Conservation (phyloP, 306 rosid species). For the Sophora flavescens region DNA sequence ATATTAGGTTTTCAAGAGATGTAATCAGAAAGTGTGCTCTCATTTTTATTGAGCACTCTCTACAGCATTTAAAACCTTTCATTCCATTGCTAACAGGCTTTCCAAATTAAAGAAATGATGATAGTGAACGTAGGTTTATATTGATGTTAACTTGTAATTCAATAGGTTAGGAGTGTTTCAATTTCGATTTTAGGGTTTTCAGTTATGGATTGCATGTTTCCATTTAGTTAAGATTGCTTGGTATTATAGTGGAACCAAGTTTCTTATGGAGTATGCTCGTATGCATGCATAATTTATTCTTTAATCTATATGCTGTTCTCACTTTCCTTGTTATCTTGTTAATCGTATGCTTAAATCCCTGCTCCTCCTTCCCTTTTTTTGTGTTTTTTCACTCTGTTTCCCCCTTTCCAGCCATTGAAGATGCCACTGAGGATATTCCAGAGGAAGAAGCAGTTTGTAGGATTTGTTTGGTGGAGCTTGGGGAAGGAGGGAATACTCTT, state of each 20-base stretch:
- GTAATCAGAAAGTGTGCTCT: background rate
- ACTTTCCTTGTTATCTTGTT: conserved; percentile 11
- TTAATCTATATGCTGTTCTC: conserved; percentile 18
- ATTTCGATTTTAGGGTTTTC: background rate
- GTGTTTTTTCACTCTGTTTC: conserved; percentile 20
- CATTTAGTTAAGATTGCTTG: conserved; percentile 28
- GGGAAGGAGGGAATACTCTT: conserved; percentile 83
- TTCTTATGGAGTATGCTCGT: conserved; percentile 21
- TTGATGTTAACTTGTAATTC: background rate
- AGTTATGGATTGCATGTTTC: background rate
- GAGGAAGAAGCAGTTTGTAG: conserved; percentile 97
- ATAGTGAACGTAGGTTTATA: conserved; percentile 5
- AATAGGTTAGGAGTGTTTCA: background rate
- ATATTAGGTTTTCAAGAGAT: background rate
- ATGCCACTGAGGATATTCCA: conserved; percentile 85
- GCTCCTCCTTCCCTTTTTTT: background rate
- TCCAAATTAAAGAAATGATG: conserved; percentile 17
- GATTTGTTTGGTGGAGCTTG: conserved; percentile 83
- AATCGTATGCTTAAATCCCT: conserved; percentile 9
- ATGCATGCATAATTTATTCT: background rate
- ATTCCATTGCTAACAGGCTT: conserved; percentile 21
- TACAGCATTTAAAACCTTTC: background rate
- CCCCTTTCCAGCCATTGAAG: conserved; percentile 64
- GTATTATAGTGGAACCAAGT: conserved; percentile 16
- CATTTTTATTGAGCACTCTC: background rate